Conservation (phyloP, 2,329 filamentous ascomycete genomes). For the Zalaria sp. region DNA sequence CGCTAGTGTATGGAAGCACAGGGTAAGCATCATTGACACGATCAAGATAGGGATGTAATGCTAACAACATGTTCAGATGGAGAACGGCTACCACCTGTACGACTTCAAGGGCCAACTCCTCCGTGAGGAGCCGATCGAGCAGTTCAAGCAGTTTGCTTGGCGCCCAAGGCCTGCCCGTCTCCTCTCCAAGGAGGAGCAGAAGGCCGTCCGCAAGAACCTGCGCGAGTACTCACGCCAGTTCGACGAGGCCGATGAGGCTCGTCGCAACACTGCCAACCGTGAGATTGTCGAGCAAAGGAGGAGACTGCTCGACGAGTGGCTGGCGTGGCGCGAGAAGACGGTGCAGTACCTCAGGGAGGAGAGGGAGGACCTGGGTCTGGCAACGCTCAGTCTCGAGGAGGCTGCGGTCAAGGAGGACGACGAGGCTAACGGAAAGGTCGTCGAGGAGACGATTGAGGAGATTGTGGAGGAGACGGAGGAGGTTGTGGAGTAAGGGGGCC, state of each 20-base stretch:
- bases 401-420: constrained; percentile 39
- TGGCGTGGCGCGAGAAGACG: constrained; percentile 63
- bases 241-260: constrained; percentile 87
- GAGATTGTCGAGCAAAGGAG: constrained; percentile 84
- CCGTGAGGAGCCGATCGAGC: constrained; percentile 82
- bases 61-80: constrained; percentile 51
- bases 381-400: constrained; percentile 49
- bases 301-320: constrained; percentile 74
- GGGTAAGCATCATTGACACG: constrained; percentile 45
- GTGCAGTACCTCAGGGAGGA: constrained; percentile 62
- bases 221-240: constrained; percentile 92
- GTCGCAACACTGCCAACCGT: constrained; percentile 84
- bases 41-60: neutral
- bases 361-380: constrained; percentile 51
- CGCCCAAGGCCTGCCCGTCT: constrained; percentile 83
- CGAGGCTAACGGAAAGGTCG: constrained; percentile 39
- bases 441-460: constrained; percentile 76
- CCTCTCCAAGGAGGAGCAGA: constrained; percentile 92
- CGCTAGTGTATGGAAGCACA: constrained; percentile 90
- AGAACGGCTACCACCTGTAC: constrained; percentile 97
- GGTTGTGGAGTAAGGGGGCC: constrained; percentile 28
- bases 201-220: constrained; percentile 94
- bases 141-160: constrained; percentile 97
- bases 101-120: constrained; percentile 86
- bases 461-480: constrained; percentile 83